Percentiles rank a stretch among this genome's conserved stretches.
Evolutionary conservation across 345 rosid genomes (phyloP).

Genomic region (Atalantia buxifolia): DNA sequence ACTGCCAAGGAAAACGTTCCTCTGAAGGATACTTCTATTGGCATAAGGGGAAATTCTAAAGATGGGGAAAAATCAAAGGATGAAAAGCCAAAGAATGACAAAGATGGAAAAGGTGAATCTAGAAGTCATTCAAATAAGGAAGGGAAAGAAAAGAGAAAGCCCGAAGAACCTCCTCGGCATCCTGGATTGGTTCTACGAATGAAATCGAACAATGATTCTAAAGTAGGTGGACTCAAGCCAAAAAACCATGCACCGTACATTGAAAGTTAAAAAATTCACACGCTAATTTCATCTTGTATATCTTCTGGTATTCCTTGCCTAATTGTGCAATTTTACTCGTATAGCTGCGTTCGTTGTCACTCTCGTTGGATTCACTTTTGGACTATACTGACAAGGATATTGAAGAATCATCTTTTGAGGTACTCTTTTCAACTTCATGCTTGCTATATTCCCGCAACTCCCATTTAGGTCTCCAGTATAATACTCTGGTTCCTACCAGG

Average conservation of each 20-base stretch:
- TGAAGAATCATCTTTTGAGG: constrained; percentile 97
- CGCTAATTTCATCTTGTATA: neutral
- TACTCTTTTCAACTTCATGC: constrained; percentile 19
- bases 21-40: constrained; percentile 33
- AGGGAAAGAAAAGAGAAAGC: constrained; percentile 62
- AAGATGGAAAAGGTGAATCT: constrained; percentile 41
- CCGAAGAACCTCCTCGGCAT: constrained; percentile 74
- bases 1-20: constrained; percentile 38
- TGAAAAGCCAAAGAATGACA: constrained; percentile 48
- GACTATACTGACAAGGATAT: constrained; percentile 85
- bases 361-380: constrained; percentile 89
- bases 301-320: neutral
- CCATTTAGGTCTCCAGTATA: neutral
- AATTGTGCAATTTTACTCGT: constrained; percentile 7
- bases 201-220: constrained; percentile 59
- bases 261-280: constrained; percentile 2
- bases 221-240: constrained; percentile 44
- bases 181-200: constrained; percentile 77
- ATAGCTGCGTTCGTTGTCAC: constrained; percentile 74
- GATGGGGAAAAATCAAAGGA: constrained; percentile 36
- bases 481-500: neutral
- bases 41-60: constrained; percentile 39
- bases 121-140: constrained; percentile 45
- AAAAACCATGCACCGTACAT: neutral
- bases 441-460: neutral